phyloP scores from a whole-genome alignment of 352 stramenopile genomes.

The Halophytophthora polymorphica region DNA sequence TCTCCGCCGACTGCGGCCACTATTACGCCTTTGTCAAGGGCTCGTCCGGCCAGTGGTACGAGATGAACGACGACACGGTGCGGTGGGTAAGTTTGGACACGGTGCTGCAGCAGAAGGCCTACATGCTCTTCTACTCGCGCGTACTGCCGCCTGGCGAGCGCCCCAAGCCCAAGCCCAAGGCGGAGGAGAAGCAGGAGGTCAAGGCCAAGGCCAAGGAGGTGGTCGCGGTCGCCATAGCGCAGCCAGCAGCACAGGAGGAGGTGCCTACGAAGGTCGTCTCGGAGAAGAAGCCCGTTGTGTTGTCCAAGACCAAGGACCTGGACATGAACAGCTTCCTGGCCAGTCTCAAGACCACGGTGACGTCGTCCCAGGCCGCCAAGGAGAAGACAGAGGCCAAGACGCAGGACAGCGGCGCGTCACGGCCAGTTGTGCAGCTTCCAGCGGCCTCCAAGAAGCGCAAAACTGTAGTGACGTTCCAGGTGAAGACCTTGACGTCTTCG shows the following conservation, averaged over 20 bases:
- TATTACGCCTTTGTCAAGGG: conserved; percentile 91
- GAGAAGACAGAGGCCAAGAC: conserved; percentile 19
- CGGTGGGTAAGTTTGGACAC: conserved; percentile 85
- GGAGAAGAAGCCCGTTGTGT: conserved; percentile 10
- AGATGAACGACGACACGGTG: conserved; percentile 91
- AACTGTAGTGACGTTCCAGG: conserved; percentile 36
- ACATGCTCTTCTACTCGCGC: conserved; percentile 90
- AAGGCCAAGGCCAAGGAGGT: conserved; percentile 25
- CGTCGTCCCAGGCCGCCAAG: not conserved
- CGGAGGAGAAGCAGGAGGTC: conserved; percentile 18
- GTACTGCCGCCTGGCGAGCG: conserved; percentile 49
- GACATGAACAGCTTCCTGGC: conserved; percentile 67
- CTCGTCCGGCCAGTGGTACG: conserved; percentile 88
- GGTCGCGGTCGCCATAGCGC: conserved; percentile 4
- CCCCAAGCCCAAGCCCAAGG: conserved; percentile 28
- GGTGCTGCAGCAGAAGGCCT: conserved; percentile 85
- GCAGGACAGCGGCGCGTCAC: not conserved
- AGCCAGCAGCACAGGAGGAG: conserved; percentile 12
- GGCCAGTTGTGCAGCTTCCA: not conserved
- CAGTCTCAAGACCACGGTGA: conserved; percentile 52
- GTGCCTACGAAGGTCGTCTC: conserved; percentile 8
- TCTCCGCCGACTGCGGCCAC: conserved; percentile 88
- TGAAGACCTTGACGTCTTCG: conserved; percentile 9
- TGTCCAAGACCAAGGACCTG: conserved; percentile 38
- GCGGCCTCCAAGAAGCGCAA: conserved; percentile 22